Conservation (phyloP, 1,139 yeast species). For the Candida smagusa region DNA sequence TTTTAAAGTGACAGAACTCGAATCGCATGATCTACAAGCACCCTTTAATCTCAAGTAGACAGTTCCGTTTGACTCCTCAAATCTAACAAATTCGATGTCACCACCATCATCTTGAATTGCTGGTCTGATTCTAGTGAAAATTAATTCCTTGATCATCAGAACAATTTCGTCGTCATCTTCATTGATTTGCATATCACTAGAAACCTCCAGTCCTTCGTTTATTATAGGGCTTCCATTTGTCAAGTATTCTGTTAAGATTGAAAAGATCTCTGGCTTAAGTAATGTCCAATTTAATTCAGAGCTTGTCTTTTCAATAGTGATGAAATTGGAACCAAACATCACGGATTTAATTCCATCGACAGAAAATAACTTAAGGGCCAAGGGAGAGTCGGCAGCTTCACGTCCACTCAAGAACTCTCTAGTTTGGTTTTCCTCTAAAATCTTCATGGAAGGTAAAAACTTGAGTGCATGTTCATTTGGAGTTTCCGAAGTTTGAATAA, state of each 20-base stretch:
- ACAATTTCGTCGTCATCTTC: constrained; percentile 79
- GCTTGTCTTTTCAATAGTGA: constrained; percentile 74
- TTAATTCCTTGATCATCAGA: constrained; percentile 86
- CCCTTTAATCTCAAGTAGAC: constrained; percentile 68
- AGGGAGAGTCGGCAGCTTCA: constrained; percentile 52
- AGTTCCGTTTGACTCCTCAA: constrained; percentile 60
- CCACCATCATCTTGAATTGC: constrained; percentile 90
- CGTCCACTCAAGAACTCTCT: constrained; percentile 53
- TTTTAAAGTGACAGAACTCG: constrained; percentile 71
- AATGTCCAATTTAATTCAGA: constrained; percentile 63
- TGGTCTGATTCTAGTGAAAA: constrained; percentile 92
- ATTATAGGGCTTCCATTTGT: constrained; percentile 70
- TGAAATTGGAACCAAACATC: constrained; percentile 61
- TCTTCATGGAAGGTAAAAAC: constrained; percentile 44
- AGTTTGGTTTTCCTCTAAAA: constrained; percentile 45
- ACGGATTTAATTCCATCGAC: constrained; percentile 51
- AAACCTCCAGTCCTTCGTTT: constrained; percentile 26
- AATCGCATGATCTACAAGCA: constrained; percentile 78
- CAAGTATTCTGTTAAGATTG: constrained; percentile 78
- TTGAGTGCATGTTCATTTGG: constrained; percentile 49
- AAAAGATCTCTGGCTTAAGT: constrained; percentile 84
- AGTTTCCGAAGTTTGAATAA: constrained; percentile 41
- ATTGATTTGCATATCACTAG: constrained; percentile 38
- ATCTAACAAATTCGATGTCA: constrained; percentile 69
- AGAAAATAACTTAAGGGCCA: constrained; percentile 51